phyloP scores from a whole-genome alignment of 768 basidiomycete genomes.

The Phaeotremella skinneri region DNA sequence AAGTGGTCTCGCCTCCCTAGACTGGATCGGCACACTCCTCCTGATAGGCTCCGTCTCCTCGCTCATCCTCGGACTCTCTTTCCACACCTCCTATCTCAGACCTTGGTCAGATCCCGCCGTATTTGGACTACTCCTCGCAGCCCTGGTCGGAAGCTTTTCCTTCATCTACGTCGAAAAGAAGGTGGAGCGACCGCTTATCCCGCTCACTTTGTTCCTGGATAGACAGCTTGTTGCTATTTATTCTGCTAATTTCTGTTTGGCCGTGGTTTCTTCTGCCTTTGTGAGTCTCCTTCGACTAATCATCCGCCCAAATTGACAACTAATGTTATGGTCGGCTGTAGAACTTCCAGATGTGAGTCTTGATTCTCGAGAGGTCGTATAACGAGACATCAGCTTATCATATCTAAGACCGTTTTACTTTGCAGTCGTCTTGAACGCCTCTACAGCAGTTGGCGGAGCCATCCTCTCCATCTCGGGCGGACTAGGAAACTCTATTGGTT shows the following conservation, averaged over 20 bases:
- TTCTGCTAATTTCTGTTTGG: constrained; percentile 44
- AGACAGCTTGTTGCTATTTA: constrained; percentile 38
- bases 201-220: constrained; percentile 39
- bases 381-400: constrained; percentile 1
- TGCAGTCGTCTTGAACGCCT: constrained; percentile 45
- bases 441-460: constrained; percentile 44
- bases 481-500: constrained; percentile 44
- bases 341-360: constrained; percentile 42
- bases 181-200: constrained; percentile 43
- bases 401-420: constrained; percentile 46
- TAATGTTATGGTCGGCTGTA: no score
- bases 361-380: not conserved
- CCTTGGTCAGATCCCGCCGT: constrained; percentile 47
- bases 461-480: constrained; percentile 45
- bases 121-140: constrained; percentile 40
- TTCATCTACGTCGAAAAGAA: constrained; percentile 37
- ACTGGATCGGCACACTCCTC: constrained; percentile 43
- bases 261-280: constrained; percentile 41
- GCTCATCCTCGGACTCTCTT: constrained; percentile 48
- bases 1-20: constrained; percentile 40
- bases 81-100: constrained; percentile 48
- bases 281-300: constrained; percentile 28
- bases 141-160: not conserved
- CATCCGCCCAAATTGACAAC: no score
- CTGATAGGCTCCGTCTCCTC: constrained; percentile 40